A percentile compares a stretch with the other conserved stretches of the same genome.
These are phyloP conservation scores for Trichosporon sp. DNA, from an alignment of 1,284 basidiomycete species.

Conservation along the genomic window DNA sequence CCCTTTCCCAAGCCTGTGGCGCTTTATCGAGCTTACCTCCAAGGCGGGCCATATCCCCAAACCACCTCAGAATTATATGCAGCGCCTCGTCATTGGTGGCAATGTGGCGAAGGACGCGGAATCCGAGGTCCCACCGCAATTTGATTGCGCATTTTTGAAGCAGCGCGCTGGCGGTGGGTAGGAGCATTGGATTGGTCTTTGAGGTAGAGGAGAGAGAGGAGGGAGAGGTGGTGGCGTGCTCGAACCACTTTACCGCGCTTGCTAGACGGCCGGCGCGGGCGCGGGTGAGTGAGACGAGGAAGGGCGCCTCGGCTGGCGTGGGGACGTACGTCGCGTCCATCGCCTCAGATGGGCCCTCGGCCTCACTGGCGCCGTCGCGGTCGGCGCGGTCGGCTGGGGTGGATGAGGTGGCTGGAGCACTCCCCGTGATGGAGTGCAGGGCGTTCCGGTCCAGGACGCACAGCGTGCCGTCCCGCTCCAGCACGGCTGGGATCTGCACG, in stretches of 20 bases:
- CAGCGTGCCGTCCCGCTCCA: neutral
- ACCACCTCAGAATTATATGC: neutral
- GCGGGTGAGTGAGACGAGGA: neutral
- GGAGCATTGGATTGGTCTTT: neutral
- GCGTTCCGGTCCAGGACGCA: neutral
- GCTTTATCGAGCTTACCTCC: neutral
- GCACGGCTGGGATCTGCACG: neutral
- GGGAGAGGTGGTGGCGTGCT: neutral
- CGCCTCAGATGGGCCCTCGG: neutral
- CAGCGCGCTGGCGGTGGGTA: neutral
- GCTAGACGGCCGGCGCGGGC: conserved; percentile 8
- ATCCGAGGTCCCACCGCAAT: conserved; percentile 1
- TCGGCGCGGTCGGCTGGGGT: too few relatives aligned
- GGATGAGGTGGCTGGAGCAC: too few relatives aligned
- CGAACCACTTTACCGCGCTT: neutral
- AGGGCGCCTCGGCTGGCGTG: neutral
- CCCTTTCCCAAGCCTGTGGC: neutral
- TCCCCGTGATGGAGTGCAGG: neutral
- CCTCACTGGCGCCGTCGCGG: neutral
- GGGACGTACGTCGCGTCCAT: neutral
- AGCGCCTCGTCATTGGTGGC: neutral
- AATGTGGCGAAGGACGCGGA: neutral
- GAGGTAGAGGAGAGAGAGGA: neutral
- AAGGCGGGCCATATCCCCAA: neutral
- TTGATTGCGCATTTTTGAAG: neutral